Evolutionary conservation across 371 early-diverging fungal species (phyloP), one percentile per base, ranked within the genome.

Genomic region (Batkoa obscura): DNA sequence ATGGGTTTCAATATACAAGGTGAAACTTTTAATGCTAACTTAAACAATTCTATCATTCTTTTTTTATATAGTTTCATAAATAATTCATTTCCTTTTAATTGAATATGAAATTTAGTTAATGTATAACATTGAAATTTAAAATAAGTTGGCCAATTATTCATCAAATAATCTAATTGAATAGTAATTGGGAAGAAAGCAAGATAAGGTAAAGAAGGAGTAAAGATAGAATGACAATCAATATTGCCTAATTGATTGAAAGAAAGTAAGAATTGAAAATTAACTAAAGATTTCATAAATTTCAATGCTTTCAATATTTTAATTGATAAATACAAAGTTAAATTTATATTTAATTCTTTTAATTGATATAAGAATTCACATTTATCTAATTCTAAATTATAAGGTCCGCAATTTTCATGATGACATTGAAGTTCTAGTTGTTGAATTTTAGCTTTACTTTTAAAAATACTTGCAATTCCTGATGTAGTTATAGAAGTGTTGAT

Each of bases 361-460:
- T 9, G 17, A 30, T 50, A 4, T 15, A 50, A 15, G 15, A 50
- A 50, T 5, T 31, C 32, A 32, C 50, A 50, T 32, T 31, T 50
- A 13, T 50, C 35, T 13, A 50, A 15, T 32, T 35, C 35, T 33
- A 50, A 33, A 33, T 15, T 15, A 32, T 50, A 50, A 33, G 50
- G 50, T 6, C 50, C 50, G 32, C 50, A 50, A 33, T 50, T 50
- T 30, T 50, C 50, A 30, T 50, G 50, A 8, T 50, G 50, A 33
- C 50, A 33, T 33, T 9, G 30, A 33, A 50, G 9, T 12, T 31
- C 50, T 32, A 50, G 9, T 23, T 13, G 35, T 3, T 9, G 9
- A 12, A 50, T 8, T 3, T 50, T 50, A 8, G 12, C 6, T 30
- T 50, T 50, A 8, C 32, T 32, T 15, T 35, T 31, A 33, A 50